These are phyloP conservation scores for Starmerella bombi DNA, from an alignment of 805 yeast species.

Conservation along the genomic window DNA sequence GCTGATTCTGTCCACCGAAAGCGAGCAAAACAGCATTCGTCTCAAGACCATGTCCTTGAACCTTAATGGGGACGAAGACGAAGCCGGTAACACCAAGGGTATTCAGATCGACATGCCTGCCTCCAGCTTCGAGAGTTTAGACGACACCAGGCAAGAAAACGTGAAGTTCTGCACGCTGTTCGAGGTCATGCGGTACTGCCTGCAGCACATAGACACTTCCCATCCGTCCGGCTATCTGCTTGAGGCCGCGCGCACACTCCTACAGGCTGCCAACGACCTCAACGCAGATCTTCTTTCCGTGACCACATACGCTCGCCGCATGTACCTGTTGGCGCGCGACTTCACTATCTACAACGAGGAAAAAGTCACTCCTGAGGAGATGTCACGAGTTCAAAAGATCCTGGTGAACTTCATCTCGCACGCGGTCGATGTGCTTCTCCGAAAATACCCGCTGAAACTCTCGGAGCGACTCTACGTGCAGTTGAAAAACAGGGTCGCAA, in stretches of 20 bases:
- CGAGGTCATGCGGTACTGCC: slow-evolving; percentile 48
- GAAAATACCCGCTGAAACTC: slow-evolving; percentile 24
- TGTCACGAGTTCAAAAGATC: slow-evolving; percentile 44
- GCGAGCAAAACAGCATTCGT: slow-evolving; percentile 11
- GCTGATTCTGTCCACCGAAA: slow-evolving; percentile 29
- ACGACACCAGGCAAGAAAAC: slow-evolving; percentile 15
- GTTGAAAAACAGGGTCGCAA: slow-evolving; percentile 24
- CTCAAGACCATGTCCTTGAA: slow-evolving; percentile 26
- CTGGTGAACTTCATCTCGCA: slow-evolving; percentile 51
- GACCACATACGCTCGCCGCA: slow-evolving; percentile 43
- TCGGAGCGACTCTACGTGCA: slow-evolving; percentile 26
- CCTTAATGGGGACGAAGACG: slow-evolving; percentile 5
- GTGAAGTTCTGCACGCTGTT: slow-evolving; percentile 51
- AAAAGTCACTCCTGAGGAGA: slow-evolving; percentile 29
- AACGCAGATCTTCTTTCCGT: slow-evolving; percentile 31
- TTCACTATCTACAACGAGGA: slow-evolving; percentile 30
- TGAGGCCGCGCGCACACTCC: slow-evolving; percentile 48
- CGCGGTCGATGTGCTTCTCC: slow-evolving; percentile 32
- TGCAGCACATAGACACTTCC: slow-evolving; percentile 49
- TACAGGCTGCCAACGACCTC: slow-evolving; percentile 36
- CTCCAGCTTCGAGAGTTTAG: slow-evolving; percentile 6
- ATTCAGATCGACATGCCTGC: slow-evolving; percentile 6
- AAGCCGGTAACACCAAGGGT: slow-evolving; percentile 17
- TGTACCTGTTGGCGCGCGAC: slow-evolving; percentile 44
- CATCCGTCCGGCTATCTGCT: slow-evolving; percentile 72